Evolutionary conservation across 225 moss, liverwort and hornwort species (phyloP).

Genomic region (Anthoceros angustus): DNA sequence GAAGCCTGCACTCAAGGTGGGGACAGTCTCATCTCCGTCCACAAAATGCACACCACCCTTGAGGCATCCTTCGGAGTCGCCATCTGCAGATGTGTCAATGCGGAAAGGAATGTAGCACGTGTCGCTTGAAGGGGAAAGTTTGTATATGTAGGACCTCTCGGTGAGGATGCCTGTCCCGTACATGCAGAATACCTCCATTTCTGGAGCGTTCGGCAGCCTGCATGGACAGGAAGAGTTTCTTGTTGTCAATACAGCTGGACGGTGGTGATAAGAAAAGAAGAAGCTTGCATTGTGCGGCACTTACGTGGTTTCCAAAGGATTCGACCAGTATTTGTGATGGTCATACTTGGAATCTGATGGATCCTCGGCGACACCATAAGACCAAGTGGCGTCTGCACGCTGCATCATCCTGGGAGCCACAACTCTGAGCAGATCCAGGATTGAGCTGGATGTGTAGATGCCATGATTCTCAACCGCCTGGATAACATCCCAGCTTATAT

Average conservation of each 20-base stretch:
- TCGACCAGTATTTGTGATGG: slow-evolving; percentile 71
- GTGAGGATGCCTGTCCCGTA: slow-evolving; percentile 83
- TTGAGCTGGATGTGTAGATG: slow-evolving; percentile 35
- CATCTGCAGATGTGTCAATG: slow-evolving; percentile 65
- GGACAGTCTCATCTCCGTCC: slow-evolving; percentile 86
- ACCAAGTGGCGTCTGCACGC: slow-evolving; percentile 72
- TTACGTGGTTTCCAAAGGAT: slow-evolving; percentile 79
- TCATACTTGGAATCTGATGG: slow-evolving; percentile 47
- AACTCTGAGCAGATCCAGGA: slow-evolving; percentile 43
- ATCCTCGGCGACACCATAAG: slow-evolving; percentile 58
- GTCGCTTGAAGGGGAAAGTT: slow-evolving; percentile 47
- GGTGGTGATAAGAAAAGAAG: neutral
- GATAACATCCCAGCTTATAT: slow-evolving; percentile 54
- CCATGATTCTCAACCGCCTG: slow-evolving; percentile 35
- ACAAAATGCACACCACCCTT: slow-evolving; percentile 89
- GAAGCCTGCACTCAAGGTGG: slow-evolving; percentile 75
- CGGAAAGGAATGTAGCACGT: slow-evolving; percentile 82
- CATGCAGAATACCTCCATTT: slow-evolving; percentile 64
- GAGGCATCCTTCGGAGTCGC: slow-evolving; percentile 74
- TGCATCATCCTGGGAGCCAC: slow-evolving; percentile 89
- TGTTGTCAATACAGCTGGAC: neutral
- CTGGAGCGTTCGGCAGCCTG: slow-evolving; percentile 80
- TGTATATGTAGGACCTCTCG: slow-evolving; percentile 91
- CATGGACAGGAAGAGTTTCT: neutral
- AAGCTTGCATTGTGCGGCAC: slow-evolving; percentile 8